A percentile compares a stretch with the other conserved stretches of the same genome.
These are phyloP conservation scores for Penicillium riverlandense DNA, from an alignment of 495 filamentous ascomycete genomes.

Conservation along the genomic window DNA sequence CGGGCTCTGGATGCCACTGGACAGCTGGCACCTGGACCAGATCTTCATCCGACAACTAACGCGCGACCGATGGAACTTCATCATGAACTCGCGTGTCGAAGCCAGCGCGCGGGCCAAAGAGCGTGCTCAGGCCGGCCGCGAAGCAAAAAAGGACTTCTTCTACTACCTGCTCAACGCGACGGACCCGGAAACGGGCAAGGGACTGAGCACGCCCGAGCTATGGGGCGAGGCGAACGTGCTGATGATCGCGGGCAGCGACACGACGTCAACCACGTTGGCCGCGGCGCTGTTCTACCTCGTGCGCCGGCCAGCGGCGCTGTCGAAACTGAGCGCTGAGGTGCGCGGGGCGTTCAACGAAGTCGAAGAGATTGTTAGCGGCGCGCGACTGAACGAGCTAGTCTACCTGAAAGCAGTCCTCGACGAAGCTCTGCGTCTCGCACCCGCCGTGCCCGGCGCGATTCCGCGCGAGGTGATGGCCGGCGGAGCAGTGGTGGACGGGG, in stretches of 20 bases:
- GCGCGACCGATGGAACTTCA: constrained; percentile 52
- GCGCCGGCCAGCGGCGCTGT: constrained; percentile 38
- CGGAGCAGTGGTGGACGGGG: constrained; percentile 46
- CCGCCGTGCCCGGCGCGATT: constrained; percentile 50
- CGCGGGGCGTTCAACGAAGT: constrained; percentile 42
- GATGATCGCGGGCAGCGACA: constrained; percentile 51
- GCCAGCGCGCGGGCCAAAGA: constrained; percentile 48
- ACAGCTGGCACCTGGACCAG: constrained; percentile 47
- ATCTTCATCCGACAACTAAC: constrained; percentile 52
- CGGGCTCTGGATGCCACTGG: constrained; percentile 51
- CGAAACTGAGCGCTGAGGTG: constrained; percentile 43
- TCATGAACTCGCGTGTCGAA: constrained; percentile 51
- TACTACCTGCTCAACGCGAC: constrained; percentile 51
- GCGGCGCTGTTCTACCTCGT: constrained; percentile 58
- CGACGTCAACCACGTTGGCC: constrained; percentile 49
- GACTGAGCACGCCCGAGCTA: constrained; percentile 58
- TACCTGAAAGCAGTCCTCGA: constrained; percentile 58
- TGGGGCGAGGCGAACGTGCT: constrained; percentile 67
- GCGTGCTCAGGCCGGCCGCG: constrained; percentile 35
- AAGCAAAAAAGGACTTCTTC: constrained; percentile 60
- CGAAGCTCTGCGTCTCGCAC: constrained; percentile 58
- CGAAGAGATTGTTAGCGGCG: constrained; percentile 48
- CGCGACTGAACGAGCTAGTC: constrained; percentile 37
- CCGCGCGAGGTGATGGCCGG: constrained; percentile 50
- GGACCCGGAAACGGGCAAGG: constrained; percentile 53